Evolutionary conservation across 1,139 yeast species (phyloP), one percentile per base, ranked within the genome.

Genomic region (Yamadazyma dendronema): DNA sequence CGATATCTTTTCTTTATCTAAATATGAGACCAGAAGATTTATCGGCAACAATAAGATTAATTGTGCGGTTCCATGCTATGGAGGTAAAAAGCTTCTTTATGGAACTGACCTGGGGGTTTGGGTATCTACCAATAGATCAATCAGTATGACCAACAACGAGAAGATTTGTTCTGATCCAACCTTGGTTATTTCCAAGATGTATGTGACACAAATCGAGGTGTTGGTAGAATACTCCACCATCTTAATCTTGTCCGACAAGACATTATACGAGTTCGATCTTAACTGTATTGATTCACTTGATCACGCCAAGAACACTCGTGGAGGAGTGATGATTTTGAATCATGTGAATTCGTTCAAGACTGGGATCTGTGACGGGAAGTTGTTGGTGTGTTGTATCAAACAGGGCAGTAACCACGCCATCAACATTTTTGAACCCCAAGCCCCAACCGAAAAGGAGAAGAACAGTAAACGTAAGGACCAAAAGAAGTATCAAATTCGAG

Each of bases 81-180:
- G 97, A 39, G 97, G 98, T 17, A 78, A 95, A 47, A 87, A 90
- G 59, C 65, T 90, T 48, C 61, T 92, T 33, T 90, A 87, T 53
- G 97, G 97, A 34, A 89, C 97, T 0, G 96, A 89, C 56, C 76
- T 83, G 3, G 98, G 98, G 8, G 81, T 92, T 6, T 94, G 86
- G 74, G 79, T 88, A 33, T 81, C 94, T 33, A 78, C 85, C 0
- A 77, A 74, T 29, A 56, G 77, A 28, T 63, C 74, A 10, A 71
- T 71, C 40, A 67, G 68, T 46, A 55, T 70, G 27, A 61, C 72
- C 1, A 65, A 72, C 15, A 68, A 61, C 41, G 75, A 70, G 41
- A 70, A 68, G 49, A 69, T 71, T 42, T 82, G 88, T 33, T 72
- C 86, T 3, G 78, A 77, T 42, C 97, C 97, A 1, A 75, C 81